Evolutionary conservation across 768 basidiomycete genomes (phyloP), one percentile per base, ranked within the genome.

Genomic region (Leccinum rimulosum): DNA sequence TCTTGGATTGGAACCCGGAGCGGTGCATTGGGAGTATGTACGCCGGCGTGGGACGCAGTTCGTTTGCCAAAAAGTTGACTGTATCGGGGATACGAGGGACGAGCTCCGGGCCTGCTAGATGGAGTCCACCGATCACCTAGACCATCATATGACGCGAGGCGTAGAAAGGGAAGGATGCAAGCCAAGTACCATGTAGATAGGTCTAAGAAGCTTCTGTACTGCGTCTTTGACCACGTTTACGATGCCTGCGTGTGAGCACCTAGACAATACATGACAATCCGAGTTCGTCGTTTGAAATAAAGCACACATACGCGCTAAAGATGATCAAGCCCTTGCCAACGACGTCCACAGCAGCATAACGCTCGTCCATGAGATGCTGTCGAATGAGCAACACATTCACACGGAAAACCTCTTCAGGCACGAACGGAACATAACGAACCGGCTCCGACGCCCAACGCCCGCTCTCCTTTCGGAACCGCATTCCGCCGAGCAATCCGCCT

Each of bases 1-100:
- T 69, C 70, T 93, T 92, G 36, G 82, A 81, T n/a, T 80, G 78
- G 67, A 93, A 90, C 4, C 91, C 91, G 3, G 88, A 84, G 65
- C 92, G 94, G 68, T 94, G 93, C 85, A 94, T 88, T 0, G 91
- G 92, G 0, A 93, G 77, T 50, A 93, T 72, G 62, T 87, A 93
- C 1, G 78, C 79, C 1, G 89, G 90, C 0, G 83, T 70, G 11
- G 91, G 89, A 6, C 62, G 69, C 31, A 93, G 73, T 55, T 79
- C 66, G n/a, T 78, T 74, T 1, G 86, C 80, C 35, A 94, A 73
- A 71, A 90, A 93, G 12, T 86, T 72, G 54, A 93, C 82, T 0
- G 93, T 94, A 10, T 82, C 82, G 1, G 77, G 77, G 55, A 93
- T 84, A 50, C 89, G 85, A 25, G 79, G 74, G 10, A 76, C 76